A percentile compares a stretch with the other conserved stretches of the same genome.
Conservation (phyloP, 116 monocot species). For the Cymodocea nodosa region DNA sequence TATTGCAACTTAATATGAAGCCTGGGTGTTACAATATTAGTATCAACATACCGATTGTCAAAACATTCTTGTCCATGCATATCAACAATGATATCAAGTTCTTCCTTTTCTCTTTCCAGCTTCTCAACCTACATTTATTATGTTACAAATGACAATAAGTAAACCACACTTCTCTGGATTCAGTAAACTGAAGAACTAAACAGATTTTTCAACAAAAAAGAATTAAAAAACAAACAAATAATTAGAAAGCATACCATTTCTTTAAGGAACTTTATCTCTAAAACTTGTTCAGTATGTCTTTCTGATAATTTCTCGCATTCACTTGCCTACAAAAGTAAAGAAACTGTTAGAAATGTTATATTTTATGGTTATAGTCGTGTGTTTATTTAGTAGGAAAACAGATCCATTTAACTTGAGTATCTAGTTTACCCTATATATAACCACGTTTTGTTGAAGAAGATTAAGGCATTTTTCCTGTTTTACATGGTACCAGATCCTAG, state of each 20-base stretch:
- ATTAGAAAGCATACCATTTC: conserved; percentile 31
- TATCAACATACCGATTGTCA: conserved; percentile 56
- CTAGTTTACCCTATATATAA: too few relatives aligned
- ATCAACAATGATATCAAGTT: conserved; percentile 54
- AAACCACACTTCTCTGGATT: neutral
- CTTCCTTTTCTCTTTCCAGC: conserved; percentile 71
- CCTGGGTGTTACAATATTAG: neutral
- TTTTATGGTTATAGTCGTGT: too few relatives aligned
- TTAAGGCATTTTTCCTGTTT: too few relatives aligned
- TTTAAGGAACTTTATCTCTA: conserved; percentile 61
- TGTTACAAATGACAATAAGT: neutral
- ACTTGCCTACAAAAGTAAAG: conserved; percentile 20
- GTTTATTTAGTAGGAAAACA: too few relatives aligned
- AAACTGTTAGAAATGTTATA: neutral
- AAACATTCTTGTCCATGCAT: conserved; percentile 68
- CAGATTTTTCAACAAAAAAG: neutral
- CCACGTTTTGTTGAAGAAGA: too few relatives aligned
- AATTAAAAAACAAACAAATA: neutral
- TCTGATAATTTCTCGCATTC: conserved; percentile 49
- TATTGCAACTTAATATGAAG: neutral
- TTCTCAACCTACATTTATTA: conserved; percentile 50
- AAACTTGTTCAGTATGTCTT: conserved; percentile 39
- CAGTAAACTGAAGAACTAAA: neutral
- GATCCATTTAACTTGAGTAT: too few relatives aligned
- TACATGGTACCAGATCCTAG: too few relatives aligned